Evolutionary conservation across 2,329 filamentous ascomycete genomes (phyloP), one percentile per base, ranked within the genome.

Genomic region (Geosmithia putterillii): DNA sequence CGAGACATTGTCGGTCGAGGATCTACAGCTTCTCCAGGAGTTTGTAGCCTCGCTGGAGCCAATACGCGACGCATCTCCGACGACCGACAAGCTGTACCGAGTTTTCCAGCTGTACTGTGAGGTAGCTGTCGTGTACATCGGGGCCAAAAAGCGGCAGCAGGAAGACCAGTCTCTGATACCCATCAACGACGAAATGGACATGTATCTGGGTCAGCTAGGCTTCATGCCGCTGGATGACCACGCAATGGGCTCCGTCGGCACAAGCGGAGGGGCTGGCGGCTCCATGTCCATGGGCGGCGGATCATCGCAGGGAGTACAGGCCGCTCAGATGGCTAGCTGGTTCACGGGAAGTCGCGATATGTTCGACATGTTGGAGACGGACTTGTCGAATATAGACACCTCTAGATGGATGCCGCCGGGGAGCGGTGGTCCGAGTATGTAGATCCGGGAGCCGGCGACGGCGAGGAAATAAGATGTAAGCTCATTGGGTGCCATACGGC

Each of bases 331-430:
- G 46, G 73, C 74, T 2, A 77, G 80, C 47, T 83, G 79, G 79
- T 82, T 81, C 50, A 76, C 74, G 3, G 76, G 78, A 2, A 82
- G 76, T 46, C 68, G 72, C 44, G 78, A 81, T 51, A 74, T 83
- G 63, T 70, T 83, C 64, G 76, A 75, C 0, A 53, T 83, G 45
- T 56, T 83, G 54, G 79, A 83, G 53, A 74, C 81, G 45, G 78
- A 82, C 38, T 48, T 72, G 45, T 67, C 66, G 42, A 62, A 66
- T 23, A 67, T 71, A 50, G 59, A 62, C 38, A 55, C 58, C n/a
- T 52, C 52, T 40, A 54, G 54, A 10, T 64, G 61, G 61, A 56
- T 57, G 47, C 54, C 56, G 40, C 50, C 51, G 12, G 49, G 48
- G 20, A 38, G 23, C 10, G 23, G 23, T 25, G 23, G 23, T 10